Conservation (phyloP, 2,329 filamentous ascomycete species). For the Teratosphaeria nubilosa region DNA sequence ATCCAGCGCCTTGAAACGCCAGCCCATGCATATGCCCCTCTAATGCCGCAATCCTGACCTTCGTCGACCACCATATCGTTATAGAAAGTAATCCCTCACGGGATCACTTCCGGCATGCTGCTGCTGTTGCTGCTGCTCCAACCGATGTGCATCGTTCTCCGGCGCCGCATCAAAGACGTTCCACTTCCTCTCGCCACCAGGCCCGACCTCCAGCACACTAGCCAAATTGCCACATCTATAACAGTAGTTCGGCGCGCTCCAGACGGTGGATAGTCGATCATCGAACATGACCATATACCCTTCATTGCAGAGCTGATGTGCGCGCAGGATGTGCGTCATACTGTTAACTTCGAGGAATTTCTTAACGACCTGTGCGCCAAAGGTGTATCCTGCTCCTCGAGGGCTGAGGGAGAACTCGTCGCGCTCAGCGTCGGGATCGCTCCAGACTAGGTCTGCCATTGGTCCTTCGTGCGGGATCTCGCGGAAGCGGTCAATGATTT, state of each 20-base stretch:
- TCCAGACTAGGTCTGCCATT: slow-evolving; percentile 99
- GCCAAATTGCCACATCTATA: slow-evolving; percentile 84
- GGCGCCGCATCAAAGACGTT: slow-evolving; percentile 97
- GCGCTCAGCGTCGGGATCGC: slow-evolving; percentile 90
- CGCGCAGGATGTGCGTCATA: slow-evolving; percentile 94
- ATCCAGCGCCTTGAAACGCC: background rate
- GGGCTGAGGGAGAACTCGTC: slow-evolving; percentile 95
- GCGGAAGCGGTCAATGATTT: slow-evolving; percentile 97
- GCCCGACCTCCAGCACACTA: slow-evolving; percentile 90
- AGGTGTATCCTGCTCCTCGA: slow-evolving; percentile 90
- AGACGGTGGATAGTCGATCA: slow-evolving; percentile 87
- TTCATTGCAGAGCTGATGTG: slow-evolving; percentile 97
- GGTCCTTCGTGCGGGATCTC: slow-evolving; percentile 98
- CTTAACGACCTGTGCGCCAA: slow-evolving; percentile 93
- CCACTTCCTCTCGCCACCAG: slow-evolving; percentile 86
- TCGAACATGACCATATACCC: slow-evolving; percentile 96
- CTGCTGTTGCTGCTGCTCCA: slow-evolving; percentile 62
- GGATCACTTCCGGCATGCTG: slow-evolving; percentile 60
- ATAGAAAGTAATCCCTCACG: slow-evolving; percentile 59
- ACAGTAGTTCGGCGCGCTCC: slow-evolving; percentile 80
- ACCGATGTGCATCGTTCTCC: slow-evolving; percentile 81
- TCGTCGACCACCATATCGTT: slow-evolving; percentile 23
- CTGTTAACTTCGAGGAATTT: slow-evolving; percentile 96
- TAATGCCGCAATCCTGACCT: background rate
- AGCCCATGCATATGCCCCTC: background rate